A percentile compares a stretch with the other conserved stretches of the same genome.
phyloP scores from a whole-genome alignment of 2,329 filamentous ascomycete species.

The Seiridium cupressi region DNA sequence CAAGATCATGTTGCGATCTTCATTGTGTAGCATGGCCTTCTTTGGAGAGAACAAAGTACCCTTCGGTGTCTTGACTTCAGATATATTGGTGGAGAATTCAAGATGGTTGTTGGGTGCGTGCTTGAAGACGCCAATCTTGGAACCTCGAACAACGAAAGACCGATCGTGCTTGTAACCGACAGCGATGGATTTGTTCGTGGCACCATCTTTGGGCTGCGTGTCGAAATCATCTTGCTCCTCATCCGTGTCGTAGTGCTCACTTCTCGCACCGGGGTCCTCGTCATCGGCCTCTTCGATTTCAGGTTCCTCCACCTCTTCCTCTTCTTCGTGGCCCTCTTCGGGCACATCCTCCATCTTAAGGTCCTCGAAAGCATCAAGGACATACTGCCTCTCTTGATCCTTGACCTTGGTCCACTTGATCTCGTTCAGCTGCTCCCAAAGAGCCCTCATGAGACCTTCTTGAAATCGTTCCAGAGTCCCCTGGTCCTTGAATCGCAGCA shows the following conservation, averaged over 20 bases:
- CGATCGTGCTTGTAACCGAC: slow-evolving; percentile 97
- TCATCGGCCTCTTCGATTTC: slow-evolving; percentile 59
- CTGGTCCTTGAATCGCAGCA: slow-evolving; percentile 87
- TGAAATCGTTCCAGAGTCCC: slow-evolving; percentile 82
- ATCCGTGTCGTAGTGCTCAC: slow-evolving; percentile 66
- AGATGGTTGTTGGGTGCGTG: slow-evolving; percentile 90
- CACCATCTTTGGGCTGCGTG: slow-evolving; percentile 68
- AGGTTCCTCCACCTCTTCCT: slow-evolving; percentile 53
- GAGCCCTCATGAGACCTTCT: slow-evolving; percentile 87
- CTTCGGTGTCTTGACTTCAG: slow-evolving; percentile 84
- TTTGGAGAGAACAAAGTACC: slow-evolving; percentile 89
- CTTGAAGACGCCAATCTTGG: slow-evolving; percentile 98
- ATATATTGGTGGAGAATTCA: slow-evolving; percentile 96
- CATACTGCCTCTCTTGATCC: slow-evolving; percentile 89
- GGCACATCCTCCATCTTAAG: slow-evolving; percentile 82
- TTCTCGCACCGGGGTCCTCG: slow-evolving; percentile 54
- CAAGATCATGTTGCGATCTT: slow-evolving; percentile 85
- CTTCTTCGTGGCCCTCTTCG: slow-evolving; percentile 47
- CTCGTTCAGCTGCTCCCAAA: slow-evolving; percentile 96
- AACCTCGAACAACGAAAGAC: slow-evolving; percentile 94
- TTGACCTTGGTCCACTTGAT: slow-evolving; percentile 93
- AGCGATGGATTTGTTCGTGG: slow-evolving; percentile 89
- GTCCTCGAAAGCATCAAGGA: slow-evolving; percentile 93
- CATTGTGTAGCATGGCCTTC: slow-evolving; percentile 94
- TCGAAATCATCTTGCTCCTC: slow-evolving; percentile 79